Conservation (phyloP, 2,329 filamentous ascomycete species). For the Ramichloridium luteum region DNA sequence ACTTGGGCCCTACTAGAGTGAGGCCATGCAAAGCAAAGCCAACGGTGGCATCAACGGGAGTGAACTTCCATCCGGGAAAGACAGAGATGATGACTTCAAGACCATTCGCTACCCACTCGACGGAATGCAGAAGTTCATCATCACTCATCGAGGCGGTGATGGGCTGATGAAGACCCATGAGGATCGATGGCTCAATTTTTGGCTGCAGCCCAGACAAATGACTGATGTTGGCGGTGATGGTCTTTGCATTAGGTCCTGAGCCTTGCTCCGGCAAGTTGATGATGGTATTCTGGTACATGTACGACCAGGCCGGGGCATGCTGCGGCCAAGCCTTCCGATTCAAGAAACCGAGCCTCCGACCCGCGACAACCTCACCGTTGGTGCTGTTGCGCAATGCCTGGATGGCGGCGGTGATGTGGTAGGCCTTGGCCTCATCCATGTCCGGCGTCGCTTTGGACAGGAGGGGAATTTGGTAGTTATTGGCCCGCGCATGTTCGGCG, state of each 20-base stretch:
- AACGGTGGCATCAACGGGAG: conserved; percentile 13
- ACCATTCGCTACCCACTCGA: conserved; percentile 14
- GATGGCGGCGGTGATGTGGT: conserved; percentile 14
- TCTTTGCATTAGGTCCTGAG: conserved; percentile 11
- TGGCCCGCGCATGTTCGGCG: conserved; percentile 13
- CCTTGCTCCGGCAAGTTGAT: conserved; percentile 11
- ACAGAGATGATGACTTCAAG: conserved; percentile 13
- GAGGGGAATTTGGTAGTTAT: conserved; percentile 15
- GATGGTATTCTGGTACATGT: conserved; percentile 14
- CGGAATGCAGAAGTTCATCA: conserved; percentile 10
- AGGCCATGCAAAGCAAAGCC: conserved; percentile 14
- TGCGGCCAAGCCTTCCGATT: conserved; percentile 13
- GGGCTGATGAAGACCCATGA: conserved; percentile 10
- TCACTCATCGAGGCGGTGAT: conserved; percentile 9
- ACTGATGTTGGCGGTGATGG: conserved; percentile 10
- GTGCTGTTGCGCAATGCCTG: conserved; percentile 15
- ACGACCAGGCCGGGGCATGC: conserved; percentile 13
- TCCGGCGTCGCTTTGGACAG: conserved; percentile 12
- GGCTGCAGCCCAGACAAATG: conserved; percentile 14
- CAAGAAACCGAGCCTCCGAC: conserved; percentile 14
- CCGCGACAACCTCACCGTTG: conserved; percentile 14
- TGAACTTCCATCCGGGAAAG: conserved; percentile 15
- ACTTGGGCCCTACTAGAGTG: conserved; percentile 11
- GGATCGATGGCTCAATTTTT: conserved; percentile 14
- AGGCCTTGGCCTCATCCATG: conserved; percentile 13